phyloP scores from a whole-genome alignment of 495 filamentous ascomycete genomes.

The Trichocladium antarcticum region DNA sequence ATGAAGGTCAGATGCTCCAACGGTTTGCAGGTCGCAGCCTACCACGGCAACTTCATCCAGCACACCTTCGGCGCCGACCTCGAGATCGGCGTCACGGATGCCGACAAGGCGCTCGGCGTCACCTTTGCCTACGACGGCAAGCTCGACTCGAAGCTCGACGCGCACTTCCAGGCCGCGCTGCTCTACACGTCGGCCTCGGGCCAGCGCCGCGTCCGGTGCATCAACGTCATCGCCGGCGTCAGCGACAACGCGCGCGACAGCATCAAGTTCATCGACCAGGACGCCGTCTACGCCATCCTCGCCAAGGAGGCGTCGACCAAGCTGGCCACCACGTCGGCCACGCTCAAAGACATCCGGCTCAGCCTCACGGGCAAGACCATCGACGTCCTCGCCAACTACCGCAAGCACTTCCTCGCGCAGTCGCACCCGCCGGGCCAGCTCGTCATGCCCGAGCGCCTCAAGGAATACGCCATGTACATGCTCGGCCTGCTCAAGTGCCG shows the following conservation, averaged over 20 bases:
- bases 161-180: conserved; percentile 92
- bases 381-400: conserved; percentile 86
- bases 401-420: conserved; percentile 70
- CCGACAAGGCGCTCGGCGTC: conserved; percentile 85
- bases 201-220: conserved; percentile 82
- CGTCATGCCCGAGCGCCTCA: conserved; percentile 88
- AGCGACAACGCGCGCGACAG: conserved; percentile 71
- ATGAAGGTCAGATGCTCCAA: conserved; percentile 99
- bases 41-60: conserved; percentile 93
- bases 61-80: conserved; percentile 91
- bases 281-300: conserved; percentile 75
- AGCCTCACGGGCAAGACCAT: conserved; percentile 83
- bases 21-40: conserved; percentile 83
- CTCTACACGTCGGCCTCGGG: conserved; percentile 89
- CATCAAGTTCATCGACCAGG: conserved; percentile 89
- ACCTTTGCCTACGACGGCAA: conserved; percentile 96
- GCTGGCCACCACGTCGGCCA: conserved; percentile 54
- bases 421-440: conserved; percentile 87
- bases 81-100: conserved; percentile 85
- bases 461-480: conserved; percentile 96
- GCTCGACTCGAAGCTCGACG: conserved; percentile 88
- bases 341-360: conserved; percentile 78
- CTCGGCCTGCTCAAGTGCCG: conserved; percentile 84
- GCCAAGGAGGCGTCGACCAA: conserved; percentile 86
- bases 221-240: conserved; percentile 85